These are phyloP conservation scores for Fusarium guadeloupense DNA, from an alignment of 2,329 filamentous ascomycete genomes.

Conservation along the genomic window DNA sequence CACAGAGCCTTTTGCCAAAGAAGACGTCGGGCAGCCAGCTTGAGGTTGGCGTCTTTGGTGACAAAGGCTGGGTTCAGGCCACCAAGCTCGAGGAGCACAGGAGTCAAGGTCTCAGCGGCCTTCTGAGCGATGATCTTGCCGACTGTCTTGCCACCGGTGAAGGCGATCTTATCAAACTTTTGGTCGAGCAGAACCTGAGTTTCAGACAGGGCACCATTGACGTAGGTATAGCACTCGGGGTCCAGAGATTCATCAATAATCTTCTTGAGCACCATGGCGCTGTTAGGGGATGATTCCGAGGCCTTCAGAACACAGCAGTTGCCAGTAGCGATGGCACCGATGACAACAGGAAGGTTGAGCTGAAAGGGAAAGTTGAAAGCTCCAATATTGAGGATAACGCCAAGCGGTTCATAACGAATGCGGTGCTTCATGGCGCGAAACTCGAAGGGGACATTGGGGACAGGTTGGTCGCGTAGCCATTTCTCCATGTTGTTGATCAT, in stretches of 20 bases:
- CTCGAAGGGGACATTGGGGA: conserved; percentile 73
- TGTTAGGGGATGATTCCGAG: conserved; percentile 80
- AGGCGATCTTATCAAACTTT: conserved; percentile 98
- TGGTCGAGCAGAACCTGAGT: conserved; percentile 83
- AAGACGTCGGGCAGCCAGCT: conserved; percentile 82
- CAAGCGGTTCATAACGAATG: conserved; percentile 88
- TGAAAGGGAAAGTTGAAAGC: conserved; percentile 95
- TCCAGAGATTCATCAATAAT: conserved; percentile 82
- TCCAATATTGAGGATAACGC: conserved; percentile 84
- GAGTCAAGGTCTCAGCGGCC: conserved; percentile 87
- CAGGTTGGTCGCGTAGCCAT: conserved; percentile 84
- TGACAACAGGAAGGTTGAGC: conserved; percentile 78
- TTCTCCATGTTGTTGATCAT: conserved; percentile 79
- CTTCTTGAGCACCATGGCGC: conserved; percentile 81
- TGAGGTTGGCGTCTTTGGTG: conserved; percentile 81
- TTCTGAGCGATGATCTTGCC: conserved; percentile 90
- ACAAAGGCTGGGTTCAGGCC: conserved; percentile 92
- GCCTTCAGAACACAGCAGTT: conserved; percentile 93
- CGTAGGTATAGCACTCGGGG: conserved; percentile 74
- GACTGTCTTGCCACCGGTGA: conserved; percentile 82
- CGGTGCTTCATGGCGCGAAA: conserved; percentile 76
- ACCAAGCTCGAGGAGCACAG: conserved; percentile 88
- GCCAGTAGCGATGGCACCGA: conserved; percentile 91
- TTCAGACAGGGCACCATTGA: conserved; percentile 85
- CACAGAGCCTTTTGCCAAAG: conserved; percentile 90